phyloP scores from a whole-genome alignment of 169 alveolate genomes.

The Haemoproteus tartakovskyi region DNA sequence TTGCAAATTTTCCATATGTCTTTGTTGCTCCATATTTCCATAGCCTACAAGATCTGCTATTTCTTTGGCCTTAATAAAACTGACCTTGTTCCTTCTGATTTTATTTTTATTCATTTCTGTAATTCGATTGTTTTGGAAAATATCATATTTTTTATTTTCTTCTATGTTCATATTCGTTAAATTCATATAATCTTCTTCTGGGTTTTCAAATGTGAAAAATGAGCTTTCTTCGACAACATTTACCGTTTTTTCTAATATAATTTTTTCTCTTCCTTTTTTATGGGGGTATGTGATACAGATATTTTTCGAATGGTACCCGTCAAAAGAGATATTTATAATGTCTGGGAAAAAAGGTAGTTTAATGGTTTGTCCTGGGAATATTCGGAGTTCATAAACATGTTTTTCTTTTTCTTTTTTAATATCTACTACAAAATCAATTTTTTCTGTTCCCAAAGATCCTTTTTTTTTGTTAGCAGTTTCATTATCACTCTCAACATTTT shows the following conservation, averaged over 20 bases:
- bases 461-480: not conserved
- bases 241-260: conserved; percentile 19
- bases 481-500: conserved; percentile 25
- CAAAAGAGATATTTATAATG: conserved; percentile 32
- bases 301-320: conserved; percentile 38
- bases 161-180: too few relatives aligned
- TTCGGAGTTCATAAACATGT: conserved; percentile 21
- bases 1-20: too few relatives aligned
- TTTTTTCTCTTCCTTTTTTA: conserved; percentile 62
- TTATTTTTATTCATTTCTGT: too few relatives aligned
- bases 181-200: not conserved
- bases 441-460: too few relatives aligned
- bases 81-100: too few relatives aligned
- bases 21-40: too few relatives aligned
- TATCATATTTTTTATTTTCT: too few relatives aligned
- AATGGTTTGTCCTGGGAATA: conserved; percentile 60
- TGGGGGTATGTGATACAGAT: conserved; percentile 51
- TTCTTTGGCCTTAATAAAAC: too few relatives aligned
- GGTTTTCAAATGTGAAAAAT: conserved; percentile 38
- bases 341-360: conserved; percentile 33
- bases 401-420: conserved; percentile 30
- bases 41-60: too few relatives aligned
- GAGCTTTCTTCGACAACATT: conserved; percentile 2
- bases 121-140: too few relatives aligned
- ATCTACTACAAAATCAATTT: conserved; percentile 20